Evolutionary conservation across 768 basidiomycete genomes (phyloP), one percentile per base, ranked within the genome.

Genomic region (Mycena chlorophos): DNA sequence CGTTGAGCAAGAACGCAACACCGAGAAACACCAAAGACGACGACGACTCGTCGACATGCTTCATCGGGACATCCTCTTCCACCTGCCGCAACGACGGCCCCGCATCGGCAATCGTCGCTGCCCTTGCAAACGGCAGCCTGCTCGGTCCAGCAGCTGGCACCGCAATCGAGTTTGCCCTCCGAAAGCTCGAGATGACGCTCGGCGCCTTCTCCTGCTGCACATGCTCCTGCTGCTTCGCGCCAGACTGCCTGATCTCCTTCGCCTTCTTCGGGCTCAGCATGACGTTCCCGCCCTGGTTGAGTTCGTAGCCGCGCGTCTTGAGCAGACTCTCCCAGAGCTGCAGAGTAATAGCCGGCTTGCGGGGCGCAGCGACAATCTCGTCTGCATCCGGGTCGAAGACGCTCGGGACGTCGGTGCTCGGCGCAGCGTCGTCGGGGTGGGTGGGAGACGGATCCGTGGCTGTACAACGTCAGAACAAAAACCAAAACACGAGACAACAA

Each of bases 301-400:
- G 69, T 58, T 84, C 79, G 68, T 86, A 89, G 10, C 89, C 89
- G 8, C 89, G 80, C 25, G 80, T 73, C 53, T 81, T 78, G 26
- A 91, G 78, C 23, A 91, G 81, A 57, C 79, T 79, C 48, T 81
- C 77, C 89, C 89, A 91, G 6, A 91, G 76, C 55, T 85, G 82
- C 38, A 87, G 75, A 1, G 85, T 86, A 2, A 84, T 76, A 0
- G 77, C 76, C 0, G 86, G 86, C 1, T 83, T 72, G n/a, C 85
- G 84, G 50, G 76, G 81, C 12, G 83, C 73, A 17, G 78, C 68
- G 0, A 80, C 82, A 0, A 80, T 73, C 63, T 86, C 85, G 1
- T 74, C 73, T 0, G 69, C 71, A 17, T 69, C 56, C 27, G 58
- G 62, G 40, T 56, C 49, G 56, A 46, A 54, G 53, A 56, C 51